Evolutionary conservation across 495 filamentous ascomycete genomes (phyloP).

Genomic region (Aspergillus sparsus): DNA sequence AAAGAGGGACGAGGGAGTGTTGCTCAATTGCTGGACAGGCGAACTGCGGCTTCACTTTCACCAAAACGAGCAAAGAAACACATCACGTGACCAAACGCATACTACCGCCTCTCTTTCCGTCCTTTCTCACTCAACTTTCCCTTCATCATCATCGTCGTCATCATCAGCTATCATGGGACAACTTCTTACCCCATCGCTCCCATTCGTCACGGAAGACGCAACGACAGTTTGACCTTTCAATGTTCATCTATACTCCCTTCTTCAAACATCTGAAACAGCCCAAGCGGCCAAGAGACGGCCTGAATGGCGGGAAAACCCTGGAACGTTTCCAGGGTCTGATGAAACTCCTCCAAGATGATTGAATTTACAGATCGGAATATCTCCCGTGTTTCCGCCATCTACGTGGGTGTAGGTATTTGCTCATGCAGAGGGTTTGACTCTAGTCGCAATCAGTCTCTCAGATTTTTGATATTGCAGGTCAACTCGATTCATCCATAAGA

Average conservation of each 20-base stretch:
- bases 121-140: neutral
- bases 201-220: neutral
- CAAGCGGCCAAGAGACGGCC: neutral
- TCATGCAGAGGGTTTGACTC: neutral
- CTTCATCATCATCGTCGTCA: neutral
- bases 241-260: neutral
- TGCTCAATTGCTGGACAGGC: neutral
- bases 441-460: neutral
- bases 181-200: neutral
- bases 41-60: conserved; percentile 5
- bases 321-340: no score
- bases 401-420: no score
- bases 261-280: neutral
- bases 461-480: neutral
- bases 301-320: conserved; percentile 1
- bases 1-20: neutral
- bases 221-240: neutral
- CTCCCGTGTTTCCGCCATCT: conserved; percentile 10
- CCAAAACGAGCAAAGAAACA: neutral
- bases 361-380: neutral
- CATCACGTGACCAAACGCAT: conserved; percentile 7
- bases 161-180: neutral
- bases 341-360: neutral
- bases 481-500: neutral
- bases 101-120: neutral